Conservation (phyloP, 2,329 filamentous ascomycete species). For the Fonsecaea pedrosoi region DNA sequence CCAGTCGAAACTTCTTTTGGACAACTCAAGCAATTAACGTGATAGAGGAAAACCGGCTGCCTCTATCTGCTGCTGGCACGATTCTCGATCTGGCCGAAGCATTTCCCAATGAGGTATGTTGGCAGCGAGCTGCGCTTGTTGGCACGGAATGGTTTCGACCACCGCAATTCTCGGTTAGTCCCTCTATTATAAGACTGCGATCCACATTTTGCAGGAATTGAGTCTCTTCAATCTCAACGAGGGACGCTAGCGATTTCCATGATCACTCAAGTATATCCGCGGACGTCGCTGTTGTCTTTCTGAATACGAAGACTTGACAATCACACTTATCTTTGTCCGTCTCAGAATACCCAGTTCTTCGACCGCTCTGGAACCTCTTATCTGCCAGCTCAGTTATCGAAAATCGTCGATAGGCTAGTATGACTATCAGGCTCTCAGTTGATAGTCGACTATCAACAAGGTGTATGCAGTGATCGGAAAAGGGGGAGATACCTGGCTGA, state of each 20-base stretch:
- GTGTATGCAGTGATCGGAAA: neutral
- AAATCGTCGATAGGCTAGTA: neutral
- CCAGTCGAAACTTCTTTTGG: neutral
- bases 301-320: neutral
- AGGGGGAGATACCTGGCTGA: neutral
- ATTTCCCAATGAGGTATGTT: slow-evolving; percentile 8
- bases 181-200: neutral
- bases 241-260: slow-evolving; percentile 1
- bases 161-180: neutral
- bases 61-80: slow-evolving; percentile 3
- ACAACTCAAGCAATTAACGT: neutral
- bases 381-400: neutral
- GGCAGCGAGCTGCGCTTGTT: slow-evolving; percentile 4
- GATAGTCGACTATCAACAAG: neutral
- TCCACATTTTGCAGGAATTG: neutral
- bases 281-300: neutral
- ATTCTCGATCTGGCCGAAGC: neutral
- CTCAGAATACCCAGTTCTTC: neutral
- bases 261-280: slow-evolving; percentile 7
- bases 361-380: neutral
- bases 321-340: neutral
- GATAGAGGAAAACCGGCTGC: neutral
- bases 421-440: neutral
- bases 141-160: neutral
- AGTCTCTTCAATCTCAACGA: neutral